phyloP scores from a whole-genome alignment of 371 early-diverging fungal genomes.

The Apophysomyces elegans region DNA sequence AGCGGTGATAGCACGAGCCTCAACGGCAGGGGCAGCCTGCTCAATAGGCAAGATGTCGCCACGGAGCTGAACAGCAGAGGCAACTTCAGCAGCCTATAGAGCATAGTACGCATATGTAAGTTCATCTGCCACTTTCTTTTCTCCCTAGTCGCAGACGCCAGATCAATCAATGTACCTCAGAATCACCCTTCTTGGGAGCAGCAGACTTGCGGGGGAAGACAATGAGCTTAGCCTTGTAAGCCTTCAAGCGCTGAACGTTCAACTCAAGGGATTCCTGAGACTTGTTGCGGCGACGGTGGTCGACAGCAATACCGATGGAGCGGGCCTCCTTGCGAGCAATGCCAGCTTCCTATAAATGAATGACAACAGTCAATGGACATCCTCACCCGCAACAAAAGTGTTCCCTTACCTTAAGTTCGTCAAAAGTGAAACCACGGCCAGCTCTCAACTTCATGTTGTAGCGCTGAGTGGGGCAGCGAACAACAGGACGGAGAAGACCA shows the following conservation, averaged over 20 bases:
- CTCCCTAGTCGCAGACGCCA: slow-evolving; percentile 32
- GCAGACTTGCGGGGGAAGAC: slow-evolving; percentile 93
- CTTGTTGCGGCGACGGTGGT: slow-evolving; percentile 98
- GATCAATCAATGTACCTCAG: slow-evolving; percentile 33
- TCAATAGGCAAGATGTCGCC: slow-evolving; percentile 78
- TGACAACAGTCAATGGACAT: background rate
- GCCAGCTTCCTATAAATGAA: slow-evolving; percentile 80
- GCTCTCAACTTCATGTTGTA: slow-evolving; percentile 99
- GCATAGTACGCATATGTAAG: slow-evolving; percentile 46
- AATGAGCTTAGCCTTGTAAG: slow-evolving; percentile 93
- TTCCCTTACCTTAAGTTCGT: slow-evolving; percentile 91
- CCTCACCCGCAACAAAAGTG: background rate
- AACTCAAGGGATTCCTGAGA: slow-evolving; percentile 94
- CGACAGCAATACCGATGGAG: slow-evolving; percentile 98
- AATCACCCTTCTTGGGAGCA: slow-evolving; percentile 85
- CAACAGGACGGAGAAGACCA: slow-evolving; percentile 97
- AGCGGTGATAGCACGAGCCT: slow-evolving; percentile 84
- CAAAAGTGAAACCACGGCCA: slow-evolving; percentile 99
- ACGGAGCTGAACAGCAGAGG: slow-evolving; percentile 75
- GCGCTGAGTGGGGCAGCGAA: slow-evolving; percentile 97
- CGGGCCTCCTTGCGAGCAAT: slow-evolving; percentile 94
- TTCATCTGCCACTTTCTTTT: too few relatives aligned
- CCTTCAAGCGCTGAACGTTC: slow-evolving; percentile 98
- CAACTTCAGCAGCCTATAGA: slow-evolving; percentile 72
- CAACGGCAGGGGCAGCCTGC: slow-evolving; percentile 68